A percentile compares a stretch with the other conserved stretches of the same genome.
Evolutionary conservation across 2,329 filamentous ascomycete genomes (phyloP).

Genomic region (Stemphylium lycopersici): DNA sequence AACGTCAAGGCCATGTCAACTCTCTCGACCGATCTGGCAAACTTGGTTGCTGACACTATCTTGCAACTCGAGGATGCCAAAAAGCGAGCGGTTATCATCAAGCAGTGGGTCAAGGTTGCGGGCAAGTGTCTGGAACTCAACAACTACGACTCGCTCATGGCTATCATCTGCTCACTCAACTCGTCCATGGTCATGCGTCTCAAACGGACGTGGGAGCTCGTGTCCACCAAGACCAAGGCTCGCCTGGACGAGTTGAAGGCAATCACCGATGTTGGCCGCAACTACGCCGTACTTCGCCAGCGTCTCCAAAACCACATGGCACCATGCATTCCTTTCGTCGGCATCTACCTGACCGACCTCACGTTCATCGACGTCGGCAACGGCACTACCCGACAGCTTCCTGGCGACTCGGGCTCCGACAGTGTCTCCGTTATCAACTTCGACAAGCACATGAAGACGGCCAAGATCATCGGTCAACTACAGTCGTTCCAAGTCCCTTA

Average conservation of each 20-base stretch:
- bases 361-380: slow-evolving; percentile 97
- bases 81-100: slow-evolving; percentile 87
- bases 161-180: slow-evolving; percentile 92
- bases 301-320: slow-evolving; percentile 85
- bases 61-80: slow-evolving; percentile 87
- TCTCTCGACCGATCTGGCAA: slow-evolving; percentile 88
- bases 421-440: slow-evolving; percentile 90
- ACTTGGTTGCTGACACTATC: slow-evolving; percentile 91
- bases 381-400: slow-evolving; percentile 79
- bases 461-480: slow-evolving; percentile 92
- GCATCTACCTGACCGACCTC: slow-evolving; percentile 94
- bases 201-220: slow-evolving; percentile 87
- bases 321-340: slow-evolving; percentile 92
- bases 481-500: slow-evolving; percentile 97
- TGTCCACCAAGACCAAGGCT: slow-evolving; percentile 82
- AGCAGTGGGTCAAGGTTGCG: slow-evolving; percentile 97
- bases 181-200: slow-evolving; percentile 88
- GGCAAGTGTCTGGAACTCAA: slow-evolving; percentile 84
- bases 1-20: slow-evolving; percentile 95
- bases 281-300: slow-evolving; percentile 84
- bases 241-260: slow-evolving; percentile 77
- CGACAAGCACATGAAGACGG: slow-evolving; percentile 93
- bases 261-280: slow-evolving; percentile 88
- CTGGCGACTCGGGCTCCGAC: slow-evolving; percentile 62
- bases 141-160: slow-evolving; percentile 97